Base-by-base conservation (phyloP, 1,284 basidiomycete species). In the Puccinia hordei region DNA sequence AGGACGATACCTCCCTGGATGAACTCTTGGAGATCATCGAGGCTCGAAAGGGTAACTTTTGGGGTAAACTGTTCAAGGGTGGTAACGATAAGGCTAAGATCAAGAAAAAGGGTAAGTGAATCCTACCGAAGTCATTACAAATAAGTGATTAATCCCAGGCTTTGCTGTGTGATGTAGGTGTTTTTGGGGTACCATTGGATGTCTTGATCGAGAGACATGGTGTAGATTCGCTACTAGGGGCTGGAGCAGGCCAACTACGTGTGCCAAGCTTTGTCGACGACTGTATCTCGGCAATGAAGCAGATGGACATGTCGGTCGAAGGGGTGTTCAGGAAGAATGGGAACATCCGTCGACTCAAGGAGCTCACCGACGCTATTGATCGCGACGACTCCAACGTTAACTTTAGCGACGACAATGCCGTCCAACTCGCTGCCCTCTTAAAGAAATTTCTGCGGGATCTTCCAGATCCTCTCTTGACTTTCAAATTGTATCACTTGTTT, bases 231-330 rank as follows among this genome's bases (percentile, higher is more conserved):
- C 81, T 83, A 30, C 90, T 94, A 76, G 95, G 95, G 38, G 93
- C 93, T 35, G 92, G 93, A n/a, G 90, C 92, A 27, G 90, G 90
- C 55, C 90, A 93, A 27, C 86, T 99, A 82, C 89, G 94, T 82
- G 92, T 99, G 38, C 96, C 96, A 9, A 97, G 93, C 86, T 98
- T 99, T 85, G 93, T 99, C 81, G 97, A 99, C 85, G 97, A 99
- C 84, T 92, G 98, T 77, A 91, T 99, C 57, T 96, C 94, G 76
- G 95, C 97, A 2, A 98, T 99, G 96, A 90, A 93, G 85, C 95
- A 98, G 86, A 98, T 98, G 96, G 96, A 99, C 87, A 94, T 99
- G 92, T 98, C 96, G 5, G 89, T 99, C 53, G 97, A 99, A 86
- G 96, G 96, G 81, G 97, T 99, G 82, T 99, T 99, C 89, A 90